Evolutionary conservation across 2,329 filamentous ascomycete species (phyloP).

Genomic region (Claviceps monticola): DNA sequence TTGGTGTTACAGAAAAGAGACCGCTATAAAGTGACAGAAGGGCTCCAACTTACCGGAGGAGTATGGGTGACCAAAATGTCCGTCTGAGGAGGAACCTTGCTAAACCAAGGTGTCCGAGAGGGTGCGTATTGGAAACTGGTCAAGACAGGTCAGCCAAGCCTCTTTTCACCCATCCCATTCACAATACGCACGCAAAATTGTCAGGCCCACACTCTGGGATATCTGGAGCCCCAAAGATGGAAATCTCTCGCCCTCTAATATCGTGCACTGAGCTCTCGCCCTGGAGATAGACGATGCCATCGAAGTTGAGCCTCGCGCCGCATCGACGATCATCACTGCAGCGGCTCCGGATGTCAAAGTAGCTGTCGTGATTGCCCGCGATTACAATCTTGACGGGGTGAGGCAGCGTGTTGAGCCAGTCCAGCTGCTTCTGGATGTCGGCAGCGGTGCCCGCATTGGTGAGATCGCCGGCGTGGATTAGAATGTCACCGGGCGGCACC

Average conservation of each 20-base stretch:
- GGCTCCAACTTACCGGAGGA: slow-evolving; percentile 41
- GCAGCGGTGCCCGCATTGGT: slow-evolving; percentile 55
- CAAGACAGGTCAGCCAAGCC: neutral
- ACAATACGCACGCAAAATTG: slow-evolving; percentile 42
- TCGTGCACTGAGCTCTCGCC: slow-evolving; percentile 49
- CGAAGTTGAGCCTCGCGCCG: slow-evolving; percentile 46
- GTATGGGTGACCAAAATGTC: slow-evolving; percentile 74
- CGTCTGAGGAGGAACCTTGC: slow-evolving; percentile 54
- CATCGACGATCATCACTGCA: slow-evolving; percentile 39
- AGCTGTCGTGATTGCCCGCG: slow-evolving; percentile 80
- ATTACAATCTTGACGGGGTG: slow-evolving; percentile 73
- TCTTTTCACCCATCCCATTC: neutral
- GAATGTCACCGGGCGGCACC: slow-evolving; percentile 64
- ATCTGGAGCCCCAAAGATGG: slow-evolving; percentile 67
- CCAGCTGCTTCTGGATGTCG: slow-evolving; percentile 68
- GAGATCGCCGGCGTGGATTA: slow-evolving; percentile 84
- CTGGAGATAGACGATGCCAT: slow-evolving; percentile 61
- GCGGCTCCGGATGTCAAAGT: slow-evolving; percentile 57
- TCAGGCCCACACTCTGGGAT: slow-evolving; percentile 62
- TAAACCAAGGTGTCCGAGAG: slow-evolving; percentile 54
- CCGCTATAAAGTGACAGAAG: no score
- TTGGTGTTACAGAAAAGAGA: neutral
- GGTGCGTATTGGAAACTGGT: slow-evolving; percentile 58
- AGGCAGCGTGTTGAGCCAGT: slow-evolving; percentile 65
- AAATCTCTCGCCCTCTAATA: slow-evolving; percentile 41